These are phyloP conservation scores for Dictyostelium intermedium DNA, from an alignment of 78 protist species.

Conservation along the genomic window DNA sequence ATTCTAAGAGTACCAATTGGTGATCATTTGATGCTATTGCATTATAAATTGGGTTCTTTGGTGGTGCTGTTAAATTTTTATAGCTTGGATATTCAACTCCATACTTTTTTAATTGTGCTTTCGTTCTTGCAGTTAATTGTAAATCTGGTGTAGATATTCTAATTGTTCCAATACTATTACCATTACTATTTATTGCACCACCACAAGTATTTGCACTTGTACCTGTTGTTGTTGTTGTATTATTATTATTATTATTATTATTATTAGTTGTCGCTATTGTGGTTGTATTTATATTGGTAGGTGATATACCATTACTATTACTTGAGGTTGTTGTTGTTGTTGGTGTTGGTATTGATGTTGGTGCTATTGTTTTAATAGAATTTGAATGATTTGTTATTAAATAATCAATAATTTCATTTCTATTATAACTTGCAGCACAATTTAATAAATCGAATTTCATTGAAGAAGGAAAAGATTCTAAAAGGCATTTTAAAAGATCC, in stretches of 20 bases:
- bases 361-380: background rate
- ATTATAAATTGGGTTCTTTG: background rate
- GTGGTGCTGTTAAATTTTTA: background rate
- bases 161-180: background rate
- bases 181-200: background rate
- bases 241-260: background rate
- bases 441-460: background rate
- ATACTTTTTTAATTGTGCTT: background rate
- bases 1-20: background rate
- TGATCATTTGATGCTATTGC: background rate
- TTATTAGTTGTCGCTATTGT: background rate
- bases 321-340: background rate
- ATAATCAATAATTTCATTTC: background rate
- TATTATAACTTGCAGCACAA: background rate
- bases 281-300: background rate
- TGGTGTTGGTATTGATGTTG: background rate
- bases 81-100: background rate
- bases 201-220: background rate
- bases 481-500: background rate
- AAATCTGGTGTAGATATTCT: background rate
- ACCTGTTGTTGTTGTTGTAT: background rate
- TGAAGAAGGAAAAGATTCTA: background rate
- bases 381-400: background rate
- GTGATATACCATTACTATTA: background rate
- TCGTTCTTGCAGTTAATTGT: background rate